Percentiles rank a stretch among this genome's conserved stretches.
These are phyloP conservation scores for Tulasnella sp. DNA, from an alignment of 768 basidiomycete species.

Conservation along the genomic window DNA sequence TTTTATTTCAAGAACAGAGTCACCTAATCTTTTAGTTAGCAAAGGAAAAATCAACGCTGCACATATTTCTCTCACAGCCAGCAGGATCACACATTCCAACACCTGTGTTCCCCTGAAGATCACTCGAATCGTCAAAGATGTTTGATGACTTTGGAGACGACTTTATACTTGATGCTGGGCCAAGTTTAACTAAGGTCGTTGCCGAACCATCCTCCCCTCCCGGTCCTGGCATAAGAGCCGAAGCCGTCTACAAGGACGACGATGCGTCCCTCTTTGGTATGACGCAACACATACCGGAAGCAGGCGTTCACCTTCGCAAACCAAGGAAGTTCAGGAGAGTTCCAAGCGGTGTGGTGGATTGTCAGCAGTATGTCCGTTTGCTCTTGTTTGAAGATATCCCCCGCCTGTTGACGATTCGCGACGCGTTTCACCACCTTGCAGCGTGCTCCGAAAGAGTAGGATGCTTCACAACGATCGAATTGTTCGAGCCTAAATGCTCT, in stretches of 20 bases:
- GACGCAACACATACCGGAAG: neutral
- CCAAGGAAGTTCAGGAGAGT: slow-evolving; percentile 23
- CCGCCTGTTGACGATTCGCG: neutral
- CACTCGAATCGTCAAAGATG: neutral
- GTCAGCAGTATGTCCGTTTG: slow-evolving; percentile 18
- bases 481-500: neutral
- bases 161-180: neutral
- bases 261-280: neutral
- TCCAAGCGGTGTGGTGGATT: slow-evolving; percentile 22
- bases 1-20: too few species aligned
- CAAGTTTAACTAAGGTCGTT: neutral
- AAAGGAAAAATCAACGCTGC: too few species aligned
- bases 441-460: slow-evolving; percentile 19
- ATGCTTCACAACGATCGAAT: too few species aligned
- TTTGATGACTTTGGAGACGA: neutral
- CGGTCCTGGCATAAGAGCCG: neutral
- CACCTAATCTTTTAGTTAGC: too few species aligned
- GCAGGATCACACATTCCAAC: too few species aligned
- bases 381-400: neutral
- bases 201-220: neutral
- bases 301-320: slow-evolving; percentile 1
- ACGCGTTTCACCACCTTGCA: neutral
- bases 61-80: too few species aligned
- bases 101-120: too few species aligned
- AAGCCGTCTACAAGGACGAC: neutral